A percentile compares a stretch with the other conserved stretches of the same genome.
phyloP scores from a whole-genome alignment of 2,329 filamentous ascomycete species.

The Arthrobotrys sphaeroides region DNA sequence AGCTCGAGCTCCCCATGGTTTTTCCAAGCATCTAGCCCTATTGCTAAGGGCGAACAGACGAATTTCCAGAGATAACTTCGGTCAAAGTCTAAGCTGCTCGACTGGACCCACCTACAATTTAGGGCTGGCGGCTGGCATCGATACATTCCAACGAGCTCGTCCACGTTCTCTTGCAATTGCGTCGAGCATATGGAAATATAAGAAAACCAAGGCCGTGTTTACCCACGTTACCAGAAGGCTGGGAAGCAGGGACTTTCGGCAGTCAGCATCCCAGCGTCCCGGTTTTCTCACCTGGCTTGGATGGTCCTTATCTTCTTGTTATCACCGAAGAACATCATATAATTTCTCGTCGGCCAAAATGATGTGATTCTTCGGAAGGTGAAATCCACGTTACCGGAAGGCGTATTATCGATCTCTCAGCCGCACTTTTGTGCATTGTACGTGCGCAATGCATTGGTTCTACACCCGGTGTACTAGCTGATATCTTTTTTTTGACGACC shows the following conservation, averaged over 20 bases:
- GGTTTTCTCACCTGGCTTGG: not conserved
- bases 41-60: too few species aligned
- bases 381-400: too few species aligned
- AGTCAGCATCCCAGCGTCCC: not conserved
- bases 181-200: not conserved
- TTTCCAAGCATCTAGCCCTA: too few species aligned
- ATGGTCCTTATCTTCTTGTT: not conserved
- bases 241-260: not conserved
- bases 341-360: not conserved
- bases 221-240: constrained; percentile 4
- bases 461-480: too few species aligned
- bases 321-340: not conserved
- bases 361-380: too few species aligned
- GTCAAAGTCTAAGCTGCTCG: not conserved
- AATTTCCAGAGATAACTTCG: not conserved
- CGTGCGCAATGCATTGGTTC: too few species aligned
- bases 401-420: too few species aligned
- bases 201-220: not conserved
- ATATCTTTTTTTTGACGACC: too few species aligned
- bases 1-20: not conserved
- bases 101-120: not conserved
- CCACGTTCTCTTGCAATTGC: not conserved
- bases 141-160: not conserved
- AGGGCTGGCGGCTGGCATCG: not conserved
- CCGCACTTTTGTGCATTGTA: too few species aligned